Base-by-base conservation (phyloP, 108 stramenopile species). In the Cyclotella cryptica region DNA sequence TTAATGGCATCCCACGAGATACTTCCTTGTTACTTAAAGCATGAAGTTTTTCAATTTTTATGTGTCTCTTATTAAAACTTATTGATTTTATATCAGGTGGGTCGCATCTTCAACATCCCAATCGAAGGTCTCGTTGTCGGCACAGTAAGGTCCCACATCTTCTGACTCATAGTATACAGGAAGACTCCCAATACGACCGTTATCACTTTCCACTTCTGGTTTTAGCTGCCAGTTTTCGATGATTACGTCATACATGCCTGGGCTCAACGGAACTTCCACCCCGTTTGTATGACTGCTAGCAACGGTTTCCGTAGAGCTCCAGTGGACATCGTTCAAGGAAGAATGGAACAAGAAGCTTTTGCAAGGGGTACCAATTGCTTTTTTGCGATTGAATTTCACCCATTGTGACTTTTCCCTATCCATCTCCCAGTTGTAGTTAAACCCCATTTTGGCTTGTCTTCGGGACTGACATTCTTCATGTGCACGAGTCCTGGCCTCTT, bases 281-380 rank as follows among this genome's bases (percentile, higher is more conserved):
- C 81, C 81, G 66, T 75, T 65, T 3, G 47, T 42, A n/a, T 62
- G 62, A 43, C 19, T 71, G n/a, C 69, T 69, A 10, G 26, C 42
- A 39, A 71, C 21, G n/a, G 24, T 54, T 69, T 61, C 47, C 13
- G 74, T 63, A 8, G 47, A 27, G 45, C 71, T 74, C 82, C 82
- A 77, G n/a, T 54, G 27, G 21, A 64, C 66, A 43, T 57, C 55
- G 24, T 70, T 44, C 19, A 83, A 59, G 18, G 71, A 63, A 1
- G 75, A 44, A 41, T 83, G 72, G 55, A 81, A 81, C 29, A 81
- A 69, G 54, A 81, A 81, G 35, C 64, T 75, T n/a, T 49, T 41
- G 41, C 80, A 81, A 18, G 80, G 80, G 5, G 80, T 81, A 21
- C 80, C 80, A n/a, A 81, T 81, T n/a, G 80, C 44, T 69, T 81